Conservation (phyloP, 495 filamentous ascomycete genomes). For the Annulohypoxylon maeteangense region DNA sequence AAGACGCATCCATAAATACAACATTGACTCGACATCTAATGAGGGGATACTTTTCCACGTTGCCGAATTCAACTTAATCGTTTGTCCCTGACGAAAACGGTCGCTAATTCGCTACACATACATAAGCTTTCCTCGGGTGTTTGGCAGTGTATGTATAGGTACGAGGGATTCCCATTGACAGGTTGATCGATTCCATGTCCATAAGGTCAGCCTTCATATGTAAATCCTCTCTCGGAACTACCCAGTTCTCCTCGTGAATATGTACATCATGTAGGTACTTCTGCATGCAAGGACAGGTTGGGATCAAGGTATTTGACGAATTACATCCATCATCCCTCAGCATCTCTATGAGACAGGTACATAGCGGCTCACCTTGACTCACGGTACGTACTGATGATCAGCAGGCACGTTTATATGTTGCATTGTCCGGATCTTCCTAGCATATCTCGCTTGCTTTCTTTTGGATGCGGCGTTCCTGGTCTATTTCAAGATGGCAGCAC, state of each 20-base stretch:
- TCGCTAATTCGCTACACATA: conserved; percentile 1
- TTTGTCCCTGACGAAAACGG: conserved; percentile 8
- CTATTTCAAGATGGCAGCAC: conserved; percentile 36
- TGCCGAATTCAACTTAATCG: conserved; percentile 33
- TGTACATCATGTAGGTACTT: conserved; percentile 6
- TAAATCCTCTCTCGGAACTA: conserved; percentile 3
- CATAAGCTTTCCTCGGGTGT: not conserved
- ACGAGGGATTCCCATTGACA: conserved; percentile 22
- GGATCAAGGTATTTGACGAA: conserved; percentile 34
- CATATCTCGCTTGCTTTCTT: conserved; percentile 38
- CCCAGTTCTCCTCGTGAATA: not conserved
- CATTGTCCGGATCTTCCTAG: conserved; percentile 41
- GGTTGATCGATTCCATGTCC: conserved; percentile 32
- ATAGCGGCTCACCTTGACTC: conserved; percentile 22
- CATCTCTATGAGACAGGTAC: conserved; percentile 20
- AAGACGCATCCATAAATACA: conserved; percentile 22
- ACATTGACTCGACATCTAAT: conserved; percentile 24
- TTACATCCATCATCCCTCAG: not conserved
- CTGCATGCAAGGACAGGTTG: conserved; percentile 15
- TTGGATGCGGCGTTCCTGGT: conserved; percentile 18
- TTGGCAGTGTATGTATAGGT: not conserved
- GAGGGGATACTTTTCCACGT: conserved; percentile 31
- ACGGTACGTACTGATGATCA: conserved; percentile 37
- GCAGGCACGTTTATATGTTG: conserved; percentile 43
- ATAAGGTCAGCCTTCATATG: conserved; percentile 8